phyloP scores from a whole-genome alignment of 202 grass and related monocot species.

The Bolboschoenoplectus hybrid region DNA sequence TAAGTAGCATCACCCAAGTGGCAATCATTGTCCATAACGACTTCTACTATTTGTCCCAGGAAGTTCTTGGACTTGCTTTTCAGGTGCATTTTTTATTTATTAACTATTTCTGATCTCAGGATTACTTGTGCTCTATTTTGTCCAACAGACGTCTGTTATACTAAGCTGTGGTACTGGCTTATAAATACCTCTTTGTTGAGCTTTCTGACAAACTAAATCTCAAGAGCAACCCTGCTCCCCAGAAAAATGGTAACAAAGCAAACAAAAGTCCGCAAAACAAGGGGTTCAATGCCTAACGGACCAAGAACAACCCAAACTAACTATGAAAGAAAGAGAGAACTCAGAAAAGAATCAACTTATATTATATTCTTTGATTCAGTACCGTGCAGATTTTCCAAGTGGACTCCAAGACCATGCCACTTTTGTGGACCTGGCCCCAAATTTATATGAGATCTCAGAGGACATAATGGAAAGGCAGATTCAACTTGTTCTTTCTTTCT shows the following conservation, averaged over 20 bases:
- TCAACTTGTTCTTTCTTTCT: conserved; percentile 59
- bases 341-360: conserved; percentile 4
- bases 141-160: neutral
- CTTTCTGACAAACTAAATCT: neutral
- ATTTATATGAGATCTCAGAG: conserved; percentile 78
- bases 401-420: conserved; percentile 66
- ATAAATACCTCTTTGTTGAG: neutral
- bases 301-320: neutral
- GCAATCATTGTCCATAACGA: conserved; percentile 89
- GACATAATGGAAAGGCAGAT: conserved; percentile 74
- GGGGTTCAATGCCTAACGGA: neutral
- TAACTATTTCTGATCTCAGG: neutral
- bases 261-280: conserved; percentile 6
- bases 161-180: neutral
- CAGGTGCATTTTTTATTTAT: conserved; percentile 55
- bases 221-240: no score
- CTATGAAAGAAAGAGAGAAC: conserved; percentile 26
- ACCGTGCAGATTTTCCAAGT: conserved; percentile 87
- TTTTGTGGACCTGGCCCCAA: conserved; percentile 89
- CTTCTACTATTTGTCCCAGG: conserved; percentile 80
- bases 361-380: conserved; percentile 64
- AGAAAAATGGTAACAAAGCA: neutral
- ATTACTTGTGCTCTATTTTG: neutral
- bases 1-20: conserved; percentile 72
- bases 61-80: conserved; percentile 94